A percentile compares a stretch with the other conserved stretches of the same genome.
These are phyloP conservation scores for Lablab purpureus DNA, from an alignment of 306 rosid species.

Conservation along the genomic window DNA sequence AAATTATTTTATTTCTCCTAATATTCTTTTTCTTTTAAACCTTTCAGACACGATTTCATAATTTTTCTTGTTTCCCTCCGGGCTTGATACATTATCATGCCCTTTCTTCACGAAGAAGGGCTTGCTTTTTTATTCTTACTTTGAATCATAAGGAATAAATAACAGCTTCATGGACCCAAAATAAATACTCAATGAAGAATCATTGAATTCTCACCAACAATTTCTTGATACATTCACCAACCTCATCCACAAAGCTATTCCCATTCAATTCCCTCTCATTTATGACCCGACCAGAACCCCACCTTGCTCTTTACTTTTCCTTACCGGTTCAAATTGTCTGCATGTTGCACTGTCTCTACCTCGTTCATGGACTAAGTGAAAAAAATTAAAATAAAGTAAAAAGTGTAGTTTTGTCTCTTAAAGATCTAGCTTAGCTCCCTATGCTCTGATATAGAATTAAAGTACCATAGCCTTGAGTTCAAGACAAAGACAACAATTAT, in stretches of 20 bases:
- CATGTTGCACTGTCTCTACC: conserved; percentile 13
- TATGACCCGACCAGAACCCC: conserved; percentile 48
- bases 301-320: conserved; percentile 22
- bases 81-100: neutral
- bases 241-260: conserved; percentile 42
- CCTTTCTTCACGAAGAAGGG: neutral
- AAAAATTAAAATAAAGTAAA: neutral
- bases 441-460: conserved; percentile 22
- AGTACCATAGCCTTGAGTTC: conserved; percentile 40
- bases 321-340: neutral
- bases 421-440: neutral
- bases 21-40: too few relatives aligned
- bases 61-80: neutral
- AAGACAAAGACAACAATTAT: conserved; percentile 44
- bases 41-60: too few relatives aligned
- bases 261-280: conserved; percentile 52
- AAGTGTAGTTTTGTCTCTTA: neutral
- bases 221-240: conserved; percentile 55
- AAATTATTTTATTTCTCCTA: too few relatives aligned
- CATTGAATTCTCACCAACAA: conserved; percentile 73
- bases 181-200: conserved; percentile 56
- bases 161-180: conserved; percentile 7
- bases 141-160: conserved; percentile 21
- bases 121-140: neutral
- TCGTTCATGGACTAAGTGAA: neutral